Evolutionary conservation across 768 basidiomycete genomes (phyloP).

Genomic region (Boletus pseudopeckii): DNA sequence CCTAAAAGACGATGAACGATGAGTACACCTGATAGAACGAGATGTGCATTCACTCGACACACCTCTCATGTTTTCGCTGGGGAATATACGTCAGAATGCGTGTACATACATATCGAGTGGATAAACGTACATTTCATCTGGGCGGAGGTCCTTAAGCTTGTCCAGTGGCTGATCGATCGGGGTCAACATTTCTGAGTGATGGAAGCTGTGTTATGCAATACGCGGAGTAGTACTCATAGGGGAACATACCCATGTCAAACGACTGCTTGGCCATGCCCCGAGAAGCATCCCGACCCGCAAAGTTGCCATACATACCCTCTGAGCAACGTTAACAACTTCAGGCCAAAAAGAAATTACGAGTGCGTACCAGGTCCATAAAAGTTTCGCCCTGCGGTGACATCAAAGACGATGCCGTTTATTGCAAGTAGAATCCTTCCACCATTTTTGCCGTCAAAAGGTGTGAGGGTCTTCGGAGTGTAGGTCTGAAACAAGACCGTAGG

Average conservation of each 20-base stretch:
- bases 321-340: constrained; percentile 2
- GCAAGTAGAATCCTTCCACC: constrained; percentile 78
- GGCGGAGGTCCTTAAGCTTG: constrained; percentile 71
- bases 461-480: constrained; percentile 76
- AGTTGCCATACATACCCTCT: constrained; percentile 98
- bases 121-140: constrained; percentile 74
- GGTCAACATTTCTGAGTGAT: constrained; percentile 77
- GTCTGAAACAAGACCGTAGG: constrained; percentile 72
- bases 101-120: not conserved
- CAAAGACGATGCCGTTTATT: constrained; percentile 87
- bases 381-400: constrained; percentile 82
- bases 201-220: not conserved
- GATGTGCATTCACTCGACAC: not conserved
- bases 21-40: not conserved
- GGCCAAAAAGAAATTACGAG: not conserved
- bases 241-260: constrained; percentile 74
- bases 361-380: constrained; percentile 93
- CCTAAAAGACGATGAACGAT: constrained; percentile 39
- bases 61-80: constrained; percentile 92
- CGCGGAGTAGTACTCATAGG: not conserved
- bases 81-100: not conserved
- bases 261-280: constrained; percentile 98
- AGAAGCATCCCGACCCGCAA: constrained; percentile 94
- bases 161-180: constrained; percentile 85
- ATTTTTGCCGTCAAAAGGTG: constrained; percentile 60